Conservation (phyloP, 1,284 basidiomycete species). For the Wolfiporia cocos region DNA sequence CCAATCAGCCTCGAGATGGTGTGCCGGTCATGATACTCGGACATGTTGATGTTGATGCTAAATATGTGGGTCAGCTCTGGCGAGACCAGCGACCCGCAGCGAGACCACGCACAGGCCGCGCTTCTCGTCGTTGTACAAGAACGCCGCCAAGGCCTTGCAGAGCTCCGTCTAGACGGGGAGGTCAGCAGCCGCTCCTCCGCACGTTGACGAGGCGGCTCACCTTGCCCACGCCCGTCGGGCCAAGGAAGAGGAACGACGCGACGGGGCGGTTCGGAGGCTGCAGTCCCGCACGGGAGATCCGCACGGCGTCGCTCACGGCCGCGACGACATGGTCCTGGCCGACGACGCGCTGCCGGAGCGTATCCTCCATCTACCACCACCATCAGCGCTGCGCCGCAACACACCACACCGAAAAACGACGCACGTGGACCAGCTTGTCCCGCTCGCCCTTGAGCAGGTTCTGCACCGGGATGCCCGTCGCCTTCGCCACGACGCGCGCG, state of each 20-base stretch:
- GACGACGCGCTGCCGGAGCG: conserved; percentile 70
- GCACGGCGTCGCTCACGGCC: conserved; percentile 82
- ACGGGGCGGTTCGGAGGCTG: conserved; percentile 85
- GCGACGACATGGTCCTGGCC: conserved; percentile 85
- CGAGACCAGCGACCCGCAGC: neutral
- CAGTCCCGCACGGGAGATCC: conserved; percentile 86
- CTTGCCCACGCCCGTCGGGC: conserved; percentile 84
- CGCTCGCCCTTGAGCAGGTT: conserved; percentile 86
- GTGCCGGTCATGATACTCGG: conserved; percentile 88
- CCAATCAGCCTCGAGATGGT: conserved; percentile 89
- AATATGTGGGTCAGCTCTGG: neutral
- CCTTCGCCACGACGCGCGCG: conserved; percentile 81
- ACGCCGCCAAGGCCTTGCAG: conserved; percentile 80
- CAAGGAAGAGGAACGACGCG: conserved; percentile 89
- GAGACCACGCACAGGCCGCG: conserved; percentile 60
- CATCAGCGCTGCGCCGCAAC: conserved; percentile 5
- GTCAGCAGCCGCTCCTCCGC: neutral
- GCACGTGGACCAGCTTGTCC: conserved; percentile 84
- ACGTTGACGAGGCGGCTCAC: conserved; percentile 28
- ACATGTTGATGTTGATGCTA: conserved; percentile 90
- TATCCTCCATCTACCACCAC: conserved; percentile 73
- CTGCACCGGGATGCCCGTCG: conserved; percentile 89
- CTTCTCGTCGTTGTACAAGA: conserved; percentile 86
- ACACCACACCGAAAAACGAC: conserved; percentile 23
- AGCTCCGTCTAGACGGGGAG: conserved; percentile 64